Conservation (phyloP, 345 rosid species). For the Punica granatum region DNA sequence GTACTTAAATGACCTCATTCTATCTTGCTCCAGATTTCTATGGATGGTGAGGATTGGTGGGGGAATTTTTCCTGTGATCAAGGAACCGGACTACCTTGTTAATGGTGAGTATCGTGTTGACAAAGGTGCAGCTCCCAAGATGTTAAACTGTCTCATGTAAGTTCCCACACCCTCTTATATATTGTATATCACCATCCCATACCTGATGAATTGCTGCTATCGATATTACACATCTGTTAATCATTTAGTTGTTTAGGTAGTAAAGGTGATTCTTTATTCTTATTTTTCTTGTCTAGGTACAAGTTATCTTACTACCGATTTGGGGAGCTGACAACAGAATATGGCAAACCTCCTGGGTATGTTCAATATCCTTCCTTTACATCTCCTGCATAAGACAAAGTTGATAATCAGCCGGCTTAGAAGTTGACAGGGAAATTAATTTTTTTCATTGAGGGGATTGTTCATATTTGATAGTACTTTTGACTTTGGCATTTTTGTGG, state of each 20-base stretch:
- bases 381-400: background rate
- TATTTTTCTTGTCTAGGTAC: slow-evolving; percentile 47
- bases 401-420: too few species aligned
- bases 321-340: slow-evolving; percentile 91
- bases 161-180: slow-evolving; percentile 16
- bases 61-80: slow-evolving; percentile 93
- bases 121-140: slow-evolving; percentile 96
- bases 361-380: slow-evolving; percentile 13
- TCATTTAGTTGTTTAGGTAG: too few species aligned
- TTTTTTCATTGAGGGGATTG: too few species aligned
- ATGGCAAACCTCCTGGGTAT: slow-evolving; percentile 92
- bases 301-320: slow-evolving; percentile 92
- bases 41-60: slow-evolving; percentile 99
- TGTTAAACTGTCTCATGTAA: slow-evolving; percentile 99
- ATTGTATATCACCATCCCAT: too few species aligned
- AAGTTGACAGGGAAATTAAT: too few species aligned
- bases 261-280: background rate
- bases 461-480: too few species aligned
- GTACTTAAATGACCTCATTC: background rate
- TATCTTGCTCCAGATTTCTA: slow-evolving; percentile 55
- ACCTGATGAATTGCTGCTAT: too few species aligned
- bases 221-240: too few species aligned
- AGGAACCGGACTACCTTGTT: slow-evolving; percentile 95
- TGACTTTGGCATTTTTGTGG: too few species aligned
- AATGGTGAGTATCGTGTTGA: slow-evolving; percentile 98